Evolutionary conservation across 176 grass and related monocot species (phyloP), one percentile per base, ranked within the genome.

Genomic region (Carex pumila): DNA sequence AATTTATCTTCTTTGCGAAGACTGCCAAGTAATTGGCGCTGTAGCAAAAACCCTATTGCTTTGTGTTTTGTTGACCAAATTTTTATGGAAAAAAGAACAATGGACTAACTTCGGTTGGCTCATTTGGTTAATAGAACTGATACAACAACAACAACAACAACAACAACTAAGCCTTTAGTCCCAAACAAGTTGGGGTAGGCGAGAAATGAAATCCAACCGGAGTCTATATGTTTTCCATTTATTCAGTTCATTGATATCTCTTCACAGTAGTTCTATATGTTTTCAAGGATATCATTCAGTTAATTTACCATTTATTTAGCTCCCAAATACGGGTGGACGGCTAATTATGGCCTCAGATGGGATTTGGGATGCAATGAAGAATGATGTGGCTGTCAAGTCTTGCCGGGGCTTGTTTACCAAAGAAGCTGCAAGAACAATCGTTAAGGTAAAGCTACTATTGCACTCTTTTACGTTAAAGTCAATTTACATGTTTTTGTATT

Each of bases 331-430:
- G 61, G 96, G 96, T 84, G 96, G 96, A 81, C 88, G 96, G 54
- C 87, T 98, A 81, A 95, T 98, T 89, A 98, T 98, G 83, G 96
- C 96, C 81, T 98, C 96, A 65, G 96, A 98, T 80, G 96, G 96
- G 73, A 93, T 95, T 83, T 98, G 92, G 96, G 96, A 98, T 30
- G 89, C 93, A 49, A 69, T 98, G 65, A 89, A 93, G 66, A 93
- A 91, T 57, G 96, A 98, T 34, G 77, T 85, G 82, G 96, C 96
- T 39, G 96, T 91, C 29, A 89, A 93, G 65, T 84, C 66, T 0
- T 98, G 96, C 81, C 83, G 85, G 39, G 91, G 96, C 17, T 75
- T 98, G 72, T 91, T 91, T 87, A 93, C 93, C 29, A 92, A 98
- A 86, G 68, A 94, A 61, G 85, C 96, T 86, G 96, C 96, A 79